Evolutionary conservation across 2,329 filamentous ascomycete genomes (phyloP).

Genomic region (Dendryphion nanum): DNA sequence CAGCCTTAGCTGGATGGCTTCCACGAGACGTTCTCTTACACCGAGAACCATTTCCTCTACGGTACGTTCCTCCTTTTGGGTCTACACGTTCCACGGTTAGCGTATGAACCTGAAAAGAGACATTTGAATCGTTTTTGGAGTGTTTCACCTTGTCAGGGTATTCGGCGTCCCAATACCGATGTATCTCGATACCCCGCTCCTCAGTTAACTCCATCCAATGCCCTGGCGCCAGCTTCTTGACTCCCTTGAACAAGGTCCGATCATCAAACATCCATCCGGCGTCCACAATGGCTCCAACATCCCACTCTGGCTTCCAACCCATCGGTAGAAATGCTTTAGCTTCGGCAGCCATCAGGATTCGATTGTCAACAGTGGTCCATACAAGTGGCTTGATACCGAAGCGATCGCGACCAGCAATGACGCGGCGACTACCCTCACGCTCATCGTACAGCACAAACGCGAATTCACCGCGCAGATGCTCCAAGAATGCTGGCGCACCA

Average conservation of each 20-base stretch:
- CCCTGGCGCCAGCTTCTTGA: conserved; percentile 28
- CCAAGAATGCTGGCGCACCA: conserved; percentile 44
- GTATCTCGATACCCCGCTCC: conserved; percentile 31
- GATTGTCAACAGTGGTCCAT: conserved; percentile 44
- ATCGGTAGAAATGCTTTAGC: conserved; percentile 54
- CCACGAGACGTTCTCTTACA: conserved; percentile 51
- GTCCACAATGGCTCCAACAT: conserved; percentile 47
- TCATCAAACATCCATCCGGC: conserved; percentile 46
- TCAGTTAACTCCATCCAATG: neutral
- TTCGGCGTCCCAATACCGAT: conserved; percentile 54
- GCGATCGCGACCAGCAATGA: conserved; percentile 54
- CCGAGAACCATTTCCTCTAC: conserved; percentile 53
- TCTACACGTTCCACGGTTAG: conserved; percentile 18
- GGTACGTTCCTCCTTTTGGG: conserved; percentile 43
- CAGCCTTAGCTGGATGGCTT: conserved; percentile 54
- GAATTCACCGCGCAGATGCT: conserved; percentile 56
- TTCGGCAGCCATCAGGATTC: conserved; percentile 45
- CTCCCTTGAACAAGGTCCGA: conserved; percentile 52
- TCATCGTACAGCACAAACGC: conserved; percentile 54
- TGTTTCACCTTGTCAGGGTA: conserved; percentile 54
- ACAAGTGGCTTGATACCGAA: conserved; percentile 60
- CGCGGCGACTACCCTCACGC: conserved; percentile 17
- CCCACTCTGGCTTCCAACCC: conserved; percentile 55
- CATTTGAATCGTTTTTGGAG: no score
- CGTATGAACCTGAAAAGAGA: no score